Base-by-base conservation (phyloP, 2,329 filamentous ascomycete species). In the Cryoendolithus antarcticus region DNA sequence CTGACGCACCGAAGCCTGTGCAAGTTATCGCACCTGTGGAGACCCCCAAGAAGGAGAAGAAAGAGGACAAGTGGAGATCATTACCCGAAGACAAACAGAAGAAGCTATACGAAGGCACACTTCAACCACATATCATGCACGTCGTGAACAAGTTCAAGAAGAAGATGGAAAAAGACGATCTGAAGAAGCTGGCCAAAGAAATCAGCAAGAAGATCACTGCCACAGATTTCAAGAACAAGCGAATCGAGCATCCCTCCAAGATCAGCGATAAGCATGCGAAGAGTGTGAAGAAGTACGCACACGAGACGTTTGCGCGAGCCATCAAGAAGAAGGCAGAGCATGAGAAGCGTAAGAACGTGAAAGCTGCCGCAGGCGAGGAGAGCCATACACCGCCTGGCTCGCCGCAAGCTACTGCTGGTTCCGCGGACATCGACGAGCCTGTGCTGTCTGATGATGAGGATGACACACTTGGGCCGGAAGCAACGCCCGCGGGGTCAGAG, bases 61-160 rank as follows among this genome's bases (percentile, higher is more conserved):
- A 74, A 50, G 70, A 71, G 51, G 80, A 85, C 35, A 83, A 80
- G 56, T 86, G 82, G 82, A 72, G 75, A 40, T 72, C 70, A 43
- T 58, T 80, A 27, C 69, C 80, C 1, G 59, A 77, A 49, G 88
- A 95, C 48, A 95, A 95, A 62, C 85, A 91, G 62, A 93, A 86
- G 74, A 94, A 86, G 65, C 71, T 94, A 2, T 96, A 95, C 53
- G 88, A 95, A 60, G 88, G 88, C 56, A 93, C 86, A 37, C 70
- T 95, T 4, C 84, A 81, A 55, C 86, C 86, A 4, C 78, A 86
- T 41, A 80, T 96, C 50, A 89, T 86, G 59, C 73, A 86, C 47
- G 80, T 94, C 1, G 75, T 89, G 54, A 81, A 89, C 60, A 91
- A 86, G 54, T 96, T 86, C 60, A 82, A 80, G 46, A 74, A 86